Base-by-base conservation (phyloP, 1,139 yeast species). In the Geotrichum candidum region DNA sequence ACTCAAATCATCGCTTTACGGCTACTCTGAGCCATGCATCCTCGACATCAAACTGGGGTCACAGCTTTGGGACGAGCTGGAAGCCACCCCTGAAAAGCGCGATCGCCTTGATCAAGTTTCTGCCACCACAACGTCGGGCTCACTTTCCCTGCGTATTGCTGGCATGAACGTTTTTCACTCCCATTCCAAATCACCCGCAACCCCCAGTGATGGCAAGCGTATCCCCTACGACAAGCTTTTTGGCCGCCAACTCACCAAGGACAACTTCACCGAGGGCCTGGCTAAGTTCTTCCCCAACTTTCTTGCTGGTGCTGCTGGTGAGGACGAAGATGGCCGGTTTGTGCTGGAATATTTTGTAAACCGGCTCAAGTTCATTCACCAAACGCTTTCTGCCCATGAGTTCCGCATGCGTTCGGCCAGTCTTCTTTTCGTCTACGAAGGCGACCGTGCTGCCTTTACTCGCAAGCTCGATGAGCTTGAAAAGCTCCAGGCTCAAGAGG, bases 31-130 rank as follows among this genome's bases (percentile, higher is more conserved):
- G 57, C 98, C 99, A 0, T 83, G 88, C 63, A 81, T 94, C 2
- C 70, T 92, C 65, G 99, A 94, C 71, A 83, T 92, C 60, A 94
- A 94, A 71, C 78, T 94, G 6, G 99, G 99, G 0, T 74, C 84
- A 4, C 71, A 80, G 15, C 75, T 94, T 46, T 84, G 88, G 68
- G 98, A 92, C 73, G 78, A 76, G 29, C 48, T 41, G 7, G 79
- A 78, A 3, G 74, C 76, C 4, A 83, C 90, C 0, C 73, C 69
- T 0, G 96, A 85, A 45, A 94, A 94, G 70, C 78, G 76, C 22
- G 76, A 75, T 53, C 72, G 98, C 53, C 75, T 94, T 68, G 77
- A 76, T 45, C 73, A 79, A 51, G 97, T 94, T 0, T 82, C 95
- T 53, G 71, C 75, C 1, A 66, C 78, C 0, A 92, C 98, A 1